These are phyloP conservation scores for Rosa hybrid DNA, from an alignment of 331 rosid genomes.

Conservation along the genomic window DNA sequence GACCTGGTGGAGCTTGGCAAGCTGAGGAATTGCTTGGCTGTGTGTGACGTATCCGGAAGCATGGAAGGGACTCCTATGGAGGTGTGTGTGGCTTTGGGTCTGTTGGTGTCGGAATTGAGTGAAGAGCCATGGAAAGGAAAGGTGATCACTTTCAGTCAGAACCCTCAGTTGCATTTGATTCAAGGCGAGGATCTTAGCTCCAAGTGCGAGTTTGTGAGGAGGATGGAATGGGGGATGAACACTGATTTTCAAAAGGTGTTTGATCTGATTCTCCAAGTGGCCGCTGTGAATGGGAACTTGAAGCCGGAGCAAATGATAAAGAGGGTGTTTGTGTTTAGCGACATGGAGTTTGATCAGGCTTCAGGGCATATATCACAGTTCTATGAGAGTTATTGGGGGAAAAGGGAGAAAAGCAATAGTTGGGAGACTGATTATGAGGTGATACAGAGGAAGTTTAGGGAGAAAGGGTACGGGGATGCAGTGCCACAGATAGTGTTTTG, in stretches of 20 bases:
- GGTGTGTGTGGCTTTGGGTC: background rate
- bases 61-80: constrained; percentile 13
- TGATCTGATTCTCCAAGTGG: background rate
- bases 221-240: background rate
- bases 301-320: background rate
- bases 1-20: constrained; percentile 1
- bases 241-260: constrained; percentile 13
- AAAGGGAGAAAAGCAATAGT: background rate
- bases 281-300: background rate
- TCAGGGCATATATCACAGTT: background rate
- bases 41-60: constrained; percentile 15
- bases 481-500: background rate
- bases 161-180: background rate
- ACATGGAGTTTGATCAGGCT: background rate
- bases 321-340: background rate
- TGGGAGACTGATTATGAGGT: constrained; percentile 1
- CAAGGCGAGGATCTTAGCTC: background rate
- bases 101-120: background rate
- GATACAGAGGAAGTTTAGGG: background rate
- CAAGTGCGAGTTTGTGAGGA: background rate
- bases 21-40: background rate
- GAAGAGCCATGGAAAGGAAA: background rate
- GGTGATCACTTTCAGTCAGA: background rate
- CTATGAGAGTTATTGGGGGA: too few species aligned
- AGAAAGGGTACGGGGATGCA: constrained; percentile 12